Evolutionary conservation across 768 basidiomycete genomes (phyloP).

Genomic region (Vararia minispora): DNA sequence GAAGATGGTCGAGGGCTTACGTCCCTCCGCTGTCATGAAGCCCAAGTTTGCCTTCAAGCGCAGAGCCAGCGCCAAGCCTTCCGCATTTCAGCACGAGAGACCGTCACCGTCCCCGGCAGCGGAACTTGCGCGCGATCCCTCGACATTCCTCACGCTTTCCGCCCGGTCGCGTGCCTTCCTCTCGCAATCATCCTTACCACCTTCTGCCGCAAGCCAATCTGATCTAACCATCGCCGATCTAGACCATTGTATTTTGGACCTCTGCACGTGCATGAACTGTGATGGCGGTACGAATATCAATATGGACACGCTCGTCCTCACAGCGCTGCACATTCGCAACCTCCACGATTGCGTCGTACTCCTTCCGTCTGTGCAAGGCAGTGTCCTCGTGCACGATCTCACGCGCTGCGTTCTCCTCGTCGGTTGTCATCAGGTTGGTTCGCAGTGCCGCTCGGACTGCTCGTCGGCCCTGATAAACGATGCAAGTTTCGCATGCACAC

Average conservation of each 20-base stretch:
- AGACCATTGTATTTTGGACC: constrained; percentile 58
- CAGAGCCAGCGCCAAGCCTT: constrained; percentile 21
- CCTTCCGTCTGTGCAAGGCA: constrained; percentile 55
- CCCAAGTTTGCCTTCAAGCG: constrained; percentile 64
- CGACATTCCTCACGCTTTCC: constrained; percentile 31
- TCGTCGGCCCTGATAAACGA: not conserved
- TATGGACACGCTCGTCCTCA: constrained; percentile 23
- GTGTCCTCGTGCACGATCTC: constrained; percentile 60
- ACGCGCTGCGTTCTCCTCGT: constrained; percentile 52
- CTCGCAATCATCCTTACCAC: constrained; percentile 21
- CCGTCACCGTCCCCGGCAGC: constrained; percentile 1
- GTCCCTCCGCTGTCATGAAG: constrained; percentile 33
- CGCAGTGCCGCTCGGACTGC: not conserved
- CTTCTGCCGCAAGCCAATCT: constrained; percentile 24
- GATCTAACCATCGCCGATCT: constrained; percentile 62
- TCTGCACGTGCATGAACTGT: constrained; percentile 25
- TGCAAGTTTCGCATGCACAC: constrained; percentile 81
- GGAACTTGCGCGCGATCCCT: not conserved
- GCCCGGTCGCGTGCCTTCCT: constrained; percentile 36
- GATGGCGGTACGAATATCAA: constrained; percentile 5
- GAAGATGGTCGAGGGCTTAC: constrained; percentile 37
- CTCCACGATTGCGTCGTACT: constrained; percentile 52
- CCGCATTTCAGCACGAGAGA: not conserved
- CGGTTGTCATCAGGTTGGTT: constrained; percentile 69
- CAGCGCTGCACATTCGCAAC: constrained; percentile 55